Percentiles rank a stretch among this genome's conserved stretches.
Conservation (phyloP, 208 protist genomes). For the Leishmania turanica region DNA sequence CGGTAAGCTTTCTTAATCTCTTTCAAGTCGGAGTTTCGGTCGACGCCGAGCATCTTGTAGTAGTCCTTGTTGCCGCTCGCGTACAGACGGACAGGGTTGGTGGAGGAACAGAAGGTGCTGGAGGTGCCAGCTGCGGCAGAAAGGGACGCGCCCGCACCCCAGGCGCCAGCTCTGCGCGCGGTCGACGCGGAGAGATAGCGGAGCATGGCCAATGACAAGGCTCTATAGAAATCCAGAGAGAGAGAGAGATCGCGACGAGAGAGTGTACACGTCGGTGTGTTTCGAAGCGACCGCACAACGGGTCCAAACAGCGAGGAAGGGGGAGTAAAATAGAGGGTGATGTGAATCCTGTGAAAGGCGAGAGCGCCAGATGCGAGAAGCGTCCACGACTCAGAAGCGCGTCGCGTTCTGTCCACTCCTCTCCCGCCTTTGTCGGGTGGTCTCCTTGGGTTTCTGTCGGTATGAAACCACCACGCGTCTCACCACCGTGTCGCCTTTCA, state of each 20-base stretch:
- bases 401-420: neutral
- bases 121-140: neutral
- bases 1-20: slow-evolving; percentile 93
- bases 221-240: neutral
- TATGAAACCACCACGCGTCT: neutral
- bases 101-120: slow-evolving; percentile 10
- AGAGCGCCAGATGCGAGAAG: neutral
- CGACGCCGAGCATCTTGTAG: slow-evolving; percentile 89
- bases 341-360: neutral
- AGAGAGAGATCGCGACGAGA: neutral
- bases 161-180: slow-evolving; percentile 6
- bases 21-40: slow-evolving; percentile 52
- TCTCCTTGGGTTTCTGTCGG: neutral
- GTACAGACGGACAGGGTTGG: slow-evolving; percentile 38
- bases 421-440: neutral
- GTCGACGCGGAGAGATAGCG: slow-evolving; percentile 21
- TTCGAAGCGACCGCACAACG: neutral
- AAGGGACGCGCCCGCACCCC: neutral
- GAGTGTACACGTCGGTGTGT: neutral
- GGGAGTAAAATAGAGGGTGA: neutral
- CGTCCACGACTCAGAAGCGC: neutral
- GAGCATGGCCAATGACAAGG: slow-evolving; percentile 7
- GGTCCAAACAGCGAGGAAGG: neutral
- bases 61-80: slow-evolving; percentile 80
- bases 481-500: neutral